Percentiles rank a stretch among this genome's conserved stretches.
Conservation (phyloP, 2,329 filamentous ascomycete species). For the Aspergillus sp. region DNA sequence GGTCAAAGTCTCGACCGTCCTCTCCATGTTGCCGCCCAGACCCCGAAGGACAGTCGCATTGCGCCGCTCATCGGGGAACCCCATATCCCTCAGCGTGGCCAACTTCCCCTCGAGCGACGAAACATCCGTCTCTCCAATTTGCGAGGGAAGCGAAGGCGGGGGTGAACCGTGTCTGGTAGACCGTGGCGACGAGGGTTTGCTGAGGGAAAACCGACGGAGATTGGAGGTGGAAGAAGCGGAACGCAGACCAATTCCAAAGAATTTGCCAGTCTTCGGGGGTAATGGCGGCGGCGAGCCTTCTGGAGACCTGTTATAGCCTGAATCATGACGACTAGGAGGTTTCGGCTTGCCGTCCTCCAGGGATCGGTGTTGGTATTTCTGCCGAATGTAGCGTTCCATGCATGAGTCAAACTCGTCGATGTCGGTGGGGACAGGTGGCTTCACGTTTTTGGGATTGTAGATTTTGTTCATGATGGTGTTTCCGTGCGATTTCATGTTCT, state of each 20-base stretch:
- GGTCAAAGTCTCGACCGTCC: constrained; percentile 74
- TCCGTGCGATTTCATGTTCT: constrained; percentile 93
- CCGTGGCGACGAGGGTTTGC: constrained; percentile 37
- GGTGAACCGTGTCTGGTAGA: constrained; percentile 19
- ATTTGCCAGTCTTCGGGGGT: constrained; percentile 52
- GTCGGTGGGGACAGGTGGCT: constrained; percentile 78
- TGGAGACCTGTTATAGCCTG: constrained; percentile 47
- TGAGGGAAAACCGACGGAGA: constrained; percentile 50
- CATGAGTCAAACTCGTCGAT: constrained; percentile 85
- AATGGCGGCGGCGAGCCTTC: constrained; percentile 50
- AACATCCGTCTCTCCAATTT: constrained; percentile 43
- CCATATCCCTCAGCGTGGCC: constrained; percentile 74
- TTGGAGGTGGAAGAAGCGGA: constrained; percentile 64
- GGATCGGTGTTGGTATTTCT: constrained; percentile 73
- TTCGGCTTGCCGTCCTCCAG: constrained; percentile 42
- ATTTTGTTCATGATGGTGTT: constrained; percentile 78
- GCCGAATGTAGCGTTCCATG: constrained; percentile 90
- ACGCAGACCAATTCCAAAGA: constrained; percentile 57
- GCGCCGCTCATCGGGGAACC: constrained; percentile 73
- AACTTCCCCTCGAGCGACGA: constrained; percentile 63
- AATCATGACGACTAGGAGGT: constrained; percentile 45
- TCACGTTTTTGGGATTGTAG: constrained; percentile 79
- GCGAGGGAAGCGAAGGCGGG: constrained; percentile 19
- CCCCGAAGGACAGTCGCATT: constrained; percentile 76
- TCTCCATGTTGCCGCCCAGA: constrained; percentile 75